Evolutionary conservation across 768 basidiomycete species (phyloP).

Genomic region (Termitomyces sp.): DNA sequence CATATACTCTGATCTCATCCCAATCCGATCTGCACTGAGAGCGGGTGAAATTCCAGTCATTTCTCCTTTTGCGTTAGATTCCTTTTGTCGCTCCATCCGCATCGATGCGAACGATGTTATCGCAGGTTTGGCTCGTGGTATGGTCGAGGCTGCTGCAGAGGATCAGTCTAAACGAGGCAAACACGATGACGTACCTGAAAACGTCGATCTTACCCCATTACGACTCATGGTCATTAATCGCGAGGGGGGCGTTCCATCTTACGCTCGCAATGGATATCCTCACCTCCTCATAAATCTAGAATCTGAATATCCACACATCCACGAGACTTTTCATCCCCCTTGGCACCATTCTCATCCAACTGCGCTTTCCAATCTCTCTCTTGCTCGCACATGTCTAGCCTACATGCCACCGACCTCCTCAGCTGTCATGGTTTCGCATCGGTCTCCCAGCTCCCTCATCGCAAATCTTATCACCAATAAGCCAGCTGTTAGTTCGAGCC

Average conservation of each 20-base stretch:
- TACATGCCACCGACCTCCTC: slow-evolving; percentile 94
- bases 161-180: slow-evolving; percentile 22
- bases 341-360: slow-evolving; percentile 83
- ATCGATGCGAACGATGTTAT: slow-evolving; percentile 87
- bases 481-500: slow-evolving; percentile 90
- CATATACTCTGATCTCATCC: slow-evolving; percentile 69
- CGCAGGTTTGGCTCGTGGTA: slow-evolving; percentile 79
- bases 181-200: slow-evolving; percentile 37
- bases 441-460: slow-evolving; percentile 91
- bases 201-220: slow-evolving; percentile 83
- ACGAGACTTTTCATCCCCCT: slow-evolving; percentile 69
- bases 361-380: slow-evolving; percentile 76
- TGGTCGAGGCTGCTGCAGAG: slow-evolving; percentile 52
- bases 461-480: slow-evolving; percentile 98
- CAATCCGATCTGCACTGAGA: slow-evolving; percentile 82
- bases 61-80: slow-evolving; percentile 88
- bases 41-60: slow-evolving; percentile 97
- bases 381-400: slow-evolving; percentile 80
- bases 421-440: slow-evolving; percentile 95
- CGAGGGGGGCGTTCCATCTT: slow-evolving; percentile 95
- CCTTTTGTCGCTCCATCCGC: slow-evolving; percentile 80
- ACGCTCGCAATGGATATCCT: slow-evolving; percentile 90
- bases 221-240: slow-evolving; percentile 97
- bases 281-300: slow-evolving; percentile 93
- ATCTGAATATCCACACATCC: slow-evolving; percentile 82